Evolutionary conservation across 1,284 basidiomycete genomes (phyloP).

Genomic region (Puccinia hordei): DNA sequence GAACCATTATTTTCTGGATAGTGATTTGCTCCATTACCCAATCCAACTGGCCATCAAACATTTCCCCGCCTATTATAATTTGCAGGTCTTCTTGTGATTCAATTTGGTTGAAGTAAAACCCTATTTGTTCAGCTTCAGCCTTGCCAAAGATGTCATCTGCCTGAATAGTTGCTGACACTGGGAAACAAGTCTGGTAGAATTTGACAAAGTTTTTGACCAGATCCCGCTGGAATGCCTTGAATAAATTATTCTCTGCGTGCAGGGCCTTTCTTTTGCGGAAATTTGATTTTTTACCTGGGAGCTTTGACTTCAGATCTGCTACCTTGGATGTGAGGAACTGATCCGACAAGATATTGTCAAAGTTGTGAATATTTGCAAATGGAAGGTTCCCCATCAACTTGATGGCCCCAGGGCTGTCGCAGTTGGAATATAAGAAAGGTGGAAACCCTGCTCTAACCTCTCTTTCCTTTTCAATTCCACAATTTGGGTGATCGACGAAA

Average conservation of each 20-base stretch:
- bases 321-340: not conserved
- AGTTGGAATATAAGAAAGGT: slow-evolving; percentile 3
- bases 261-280: not conserved
- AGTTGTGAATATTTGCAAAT: not conserved
- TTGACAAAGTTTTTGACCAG: not conserved
- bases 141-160: not conserved
- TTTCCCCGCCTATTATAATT: not conserved
- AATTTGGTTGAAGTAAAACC: not conserved
- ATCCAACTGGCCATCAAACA: not conserved
- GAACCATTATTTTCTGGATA: not conserved
- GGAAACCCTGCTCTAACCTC: not conserved
- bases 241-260: not conserved
- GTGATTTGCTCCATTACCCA: not conserved
- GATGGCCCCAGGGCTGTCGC: not conserved
- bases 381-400: not conserved
- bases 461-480: not conserved
- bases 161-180: too few species aligned
- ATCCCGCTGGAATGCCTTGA: not conserved
- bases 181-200: not conserved
- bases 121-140: not conserved
- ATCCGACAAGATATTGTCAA: not conserved
- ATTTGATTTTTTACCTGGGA: not conserved
- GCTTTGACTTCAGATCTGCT: not conserved
- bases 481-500: not conserved
- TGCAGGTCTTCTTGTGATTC: not conserved